A percentile compares a stretch with the other conserved stretches of the same genome.
Conservation (phyloP, 1,139 yeast genomes). For the Pneumocystis jirovecii region DNA sequence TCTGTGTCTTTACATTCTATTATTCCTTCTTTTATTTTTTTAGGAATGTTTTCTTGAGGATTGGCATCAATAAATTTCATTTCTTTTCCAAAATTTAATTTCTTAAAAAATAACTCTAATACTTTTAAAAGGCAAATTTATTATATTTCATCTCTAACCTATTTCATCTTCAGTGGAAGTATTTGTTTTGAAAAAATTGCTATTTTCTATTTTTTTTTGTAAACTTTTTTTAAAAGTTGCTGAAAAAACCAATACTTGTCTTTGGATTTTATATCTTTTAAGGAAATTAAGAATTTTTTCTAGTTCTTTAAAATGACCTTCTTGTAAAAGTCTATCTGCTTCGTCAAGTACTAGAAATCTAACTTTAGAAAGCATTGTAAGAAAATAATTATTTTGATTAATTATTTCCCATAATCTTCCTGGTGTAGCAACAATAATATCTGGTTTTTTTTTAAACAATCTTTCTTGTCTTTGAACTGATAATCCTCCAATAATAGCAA, state of each 20-base stretch:
- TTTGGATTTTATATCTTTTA: slow-evolving; percentile 32
- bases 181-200: slow-evolving; percentile 17
- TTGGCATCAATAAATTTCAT: slow-evolving; percentile 67
- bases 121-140: neutral
- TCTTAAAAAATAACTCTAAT: slow-evolving; percentile 24
- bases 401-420: slow-evolving; percentile 80
- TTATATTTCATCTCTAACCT: neutral
- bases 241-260: slow-evolving; percentile 88
- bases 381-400: slow-evolving; percentile 30
- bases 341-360: slow-evolving; percentile 79
- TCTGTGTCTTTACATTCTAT: slow-evolving; percentile 86
- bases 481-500: slow-evolving; percentile 87
- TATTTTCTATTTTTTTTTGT: slow-evolving; percentile 51
- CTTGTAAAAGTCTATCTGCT: slow-evolving; percentile 91
- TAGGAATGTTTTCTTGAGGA: slow-evolving; percentile 69
- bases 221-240: slow-evolving; percentile 84
- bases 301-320: slow-evolving; percentile 90
- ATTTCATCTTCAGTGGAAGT: slow-evolving; percentile 4
- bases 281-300: slow-evolving; percentile 54
- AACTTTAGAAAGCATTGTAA: slow-evolving; percentile 43
- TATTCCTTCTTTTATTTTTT: slow-evolving; percentile 65
- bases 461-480: slow-evolving; percentile 88
- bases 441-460: slow-evolving; percentile 56
- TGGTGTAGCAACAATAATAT: slow-evolving; percentile 84
- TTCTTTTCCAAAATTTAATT: slow-evolving; percentile 25